phyloP scores from a whole-genome alignment of 2,329 filamentous ascomycete genomes.

The Talaromyces islandicus region DNA sequence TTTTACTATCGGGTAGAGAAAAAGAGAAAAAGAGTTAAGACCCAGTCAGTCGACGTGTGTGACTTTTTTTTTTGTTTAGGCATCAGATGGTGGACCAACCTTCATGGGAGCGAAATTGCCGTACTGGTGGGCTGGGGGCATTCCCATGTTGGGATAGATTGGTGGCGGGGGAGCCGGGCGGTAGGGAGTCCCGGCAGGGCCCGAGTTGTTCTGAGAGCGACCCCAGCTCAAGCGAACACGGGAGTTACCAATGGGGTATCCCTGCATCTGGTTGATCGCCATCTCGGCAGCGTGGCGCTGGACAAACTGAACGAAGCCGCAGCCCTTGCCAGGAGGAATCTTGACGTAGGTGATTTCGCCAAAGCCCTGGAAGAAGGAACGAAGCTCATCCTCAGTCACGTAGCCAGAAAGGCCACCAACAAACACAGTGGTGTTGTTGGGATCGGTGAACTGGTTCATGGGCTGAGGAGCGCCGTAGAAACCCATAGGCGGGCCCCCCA shows the following conservation, averaged over 20 bases:
- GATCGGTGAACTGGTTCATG: slow-evolving; percentile 99
- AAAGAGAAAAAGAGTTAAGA: background rate
- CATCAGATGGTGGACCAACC: slow-evolving; percentile 40
- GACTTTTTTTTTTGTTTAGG: slow-evolving; percentile 10
- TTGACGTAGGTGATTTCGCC: slow-evolving; percentile 99
- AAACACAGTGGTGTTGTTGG: slow-evolving; percentile 99
- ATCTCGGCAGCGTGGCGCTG: slow-evolving; percentile 98
- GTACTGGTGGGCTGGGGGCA: slow-evolving; percentile 59
- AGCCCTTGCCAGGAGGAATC: slow-evolving; percentile 98
- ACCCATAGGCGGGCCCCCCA: slow-evolving; percentile 64
- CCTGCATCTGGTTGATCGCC: slow-evolving; percentile 99
- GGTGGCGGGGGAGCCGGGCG: slow-evolving; percentile 81
- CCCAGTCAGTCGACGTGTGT: slow-evolving; percentile 5
- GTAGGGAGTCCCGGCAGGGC: slow-evolving; percentile 90
- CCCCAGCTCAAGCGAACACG: slow-evolving; percentile 97
- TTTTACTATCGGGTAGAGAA: slow-evolving; percentile 29
- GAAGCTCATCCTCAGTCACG: slow-evolving; percentile 98
- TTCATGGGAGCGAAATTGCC: slow-evolving; percentile 61
- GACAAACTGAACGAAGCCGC: slow-evolving; percentile 97
- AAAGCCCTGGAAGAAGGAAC: slow-evolving; percentile 99
- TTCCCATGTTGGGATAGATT: slow-evolving; percentile 65
- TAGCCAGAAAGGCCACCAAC: slow-evolving; percentile 96
- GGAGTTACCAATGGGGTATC: slow-evolving; percentile 97
- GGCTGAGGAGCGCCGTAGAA: slow-evolving; percentile 63
- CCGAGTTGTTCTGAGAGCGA: slow-evolving; percentile 97